A percentile compares a stretch with the other conserved stretches of the same genome.
phyloP scores from a whole-genome alignment of 2,329 filamentous ascomycete genomes.

The Sphaerostilbella broomeana region DNA sequence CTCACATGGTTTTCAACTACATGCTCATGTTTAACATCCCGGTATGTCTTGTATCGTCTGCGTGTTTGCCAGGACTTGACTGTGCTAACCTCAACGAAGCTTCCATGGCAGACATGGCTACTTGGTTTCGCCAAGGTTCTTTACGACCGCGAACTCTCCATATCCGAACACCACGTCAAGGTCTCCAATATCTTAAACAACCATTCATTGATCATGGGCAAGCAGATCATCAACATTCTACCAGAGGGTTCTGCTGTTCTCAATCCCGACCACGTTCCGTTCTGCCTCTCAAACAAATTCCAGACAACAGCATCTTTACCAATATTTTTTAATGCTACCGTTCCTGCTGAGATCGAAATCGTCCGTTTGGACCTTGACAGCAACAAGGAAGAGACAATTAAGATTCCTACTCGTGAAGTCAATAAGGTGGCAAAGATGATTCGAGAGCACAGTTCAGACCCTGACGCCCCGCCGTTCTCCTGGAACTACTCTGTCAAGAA shows the following conservation, averaged over 20 bases:
- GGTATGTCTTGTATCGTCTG: constrained; percentile 36
- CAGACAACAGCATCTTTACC: constrained; percentile 62
- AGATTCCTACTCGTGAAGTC: constrained; percentile 66
- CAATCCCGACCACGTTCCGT: constrained; percentile 73
- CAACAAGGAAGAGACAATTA: constrained; percentile 71
- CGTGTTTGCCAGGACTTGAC: background rate
- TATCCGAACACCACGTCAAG: constrained; percentile 91
- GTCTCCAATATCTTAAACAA: constrained; percentile 84
- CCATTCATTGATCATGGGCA: constrained; percentile 86
- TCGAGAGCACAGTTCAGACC: constrained; percentile 59
- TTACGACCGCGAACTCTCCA: constrained; percentile 86
- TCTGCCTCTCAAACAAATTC: constrained; percentile 66
- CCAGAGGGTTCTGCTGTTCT: constrained; percentile 90
- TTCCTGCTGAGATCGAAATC: constrained; percentile 83
- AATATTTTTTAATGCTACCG: constrained; percentile 88
- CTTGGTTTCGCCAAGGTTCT: constrained; percentile 69
- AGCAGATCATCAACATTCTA: constrained; percentile 95
- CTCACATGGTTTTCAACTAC: constrained; percentile 68
- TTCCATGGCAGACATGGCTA: constrained; percentile 69
- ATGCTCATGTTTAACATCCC: constrained; percentile 91
- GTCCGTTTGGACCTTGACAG: constrained; percentile 78
- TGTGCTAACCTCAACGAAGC: constrained; percentile 31
- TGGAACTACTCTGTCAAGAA: constrained; percentile 75
- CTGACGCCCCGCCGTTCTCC: constrained; percentile 53
- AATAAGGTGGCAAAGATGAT: constrained; percentile 65